Percentiles rank a stretch among this genome's conserved stretches.
These are phyloP conservation scores for Houttuynia cordata DNA, from an alignment of 164 flowering plant genomes.

Conservation along the genomic window DNA sequence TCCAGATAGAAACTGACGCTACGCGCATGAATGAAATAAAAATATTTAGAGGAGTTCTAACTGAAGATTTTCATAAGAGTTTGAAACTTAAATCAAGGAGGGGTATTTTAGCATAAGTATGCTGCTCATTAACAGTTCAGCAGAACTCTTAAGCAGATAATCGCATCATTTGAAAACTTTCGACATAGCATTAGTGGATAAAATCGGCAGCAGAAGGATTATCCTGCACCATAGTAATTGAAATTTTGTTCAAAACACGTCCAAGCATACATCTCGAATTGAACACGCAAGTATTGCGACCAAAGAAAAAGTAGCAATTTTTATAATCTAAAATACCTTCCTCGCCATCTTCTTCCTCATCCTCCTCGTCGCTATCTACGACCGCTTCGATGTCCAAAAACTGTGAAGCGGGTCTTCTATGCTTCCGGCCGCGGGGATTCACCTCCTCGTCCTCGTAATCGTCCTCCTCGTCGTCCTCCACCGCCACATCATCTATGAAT, in stretches of 20 bases:
- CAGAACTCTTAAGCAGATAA: no score
- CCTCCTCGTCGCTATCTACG: constrained; percentile 50
- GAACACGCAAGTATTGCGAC: no score
- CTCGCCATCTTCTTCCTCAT: constrained; percentile 68
- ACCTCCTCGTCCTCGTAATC: constrained; percentile 29
- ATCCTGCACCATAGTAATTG: neutral
- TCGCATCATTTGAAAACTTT: neutral
- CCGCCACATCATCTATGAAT: constrained; percentile 64
- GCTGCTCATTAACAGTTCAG: no score
- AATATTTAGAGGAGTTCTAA: neutral
- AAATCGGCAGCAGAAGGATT: neutral
- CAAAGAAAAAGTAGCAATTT: neutral
- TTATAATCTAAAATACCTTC: constrained; percentile 26
- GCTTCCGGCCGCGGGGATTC: constrained; percentile 8
- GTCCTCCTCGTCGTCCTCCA: constrained; percentile 64
- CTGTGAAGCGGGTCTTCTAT: constrained; percentile 23
- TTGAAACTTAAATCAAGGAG: neutral
- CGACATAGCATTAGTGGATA: neutral
- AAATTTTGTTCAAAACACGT: neutral
- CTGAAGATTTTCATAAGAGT: neutral
- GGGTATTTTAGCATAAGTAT: no score
- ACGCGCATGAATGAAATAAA: neutral
- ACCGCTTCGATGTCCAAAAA: constrained; percentile 46
- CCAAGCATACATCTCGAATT: neutral
- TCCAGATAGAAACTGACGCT: neutral